Percentiles rank a stretch among this genome's conserved stretches.
Conservation (phyloP, 352 stramenopile genomes). For the Pilasporangium apinafurcum region DNA sequence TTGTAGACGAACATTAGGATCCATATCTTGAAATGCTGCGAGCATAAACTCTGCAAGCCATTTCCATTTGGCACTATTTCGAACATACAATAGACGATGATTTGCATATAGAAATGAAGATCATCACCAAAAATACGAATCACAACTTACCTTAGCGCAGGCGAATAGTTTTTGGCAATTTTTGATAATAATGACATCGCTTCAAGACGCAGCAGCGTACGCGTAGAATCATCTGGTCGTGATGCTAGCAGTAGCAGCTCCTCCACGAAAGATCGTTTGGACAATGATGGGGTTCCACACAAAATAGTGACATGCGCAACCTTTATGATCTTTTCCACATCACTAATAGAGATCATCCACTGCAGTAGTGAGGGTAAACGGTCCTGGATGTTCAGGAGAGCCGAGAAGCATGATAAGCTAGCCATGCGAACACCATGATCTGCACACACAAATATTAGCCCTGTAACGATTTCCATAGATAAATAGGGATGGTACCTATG, state of each 20-base stretch:
- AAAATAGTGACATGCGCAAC: slow-evolving; percentile 59
- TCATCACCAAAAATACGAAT: background rate
- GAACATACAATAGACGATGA: background rate
- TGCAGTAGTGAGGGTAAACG: slow-evolving; percentile 51
- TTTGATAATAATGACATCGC: slow-evolving; percentile 83
- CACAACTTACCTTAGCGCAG: slow-evolving; percentile 35
- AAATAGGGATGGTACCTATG: too few species aligned
- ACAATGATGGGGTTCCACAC: slow-evolving; percentile 49
- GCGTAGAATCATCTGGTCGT: slow-evolving; percentile 42
- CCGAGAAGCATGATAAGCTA: slow-evolving; percentile 73
- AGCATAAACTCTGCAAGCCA: slow-evolving; percentile 73
- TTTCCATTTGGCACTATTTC: slow-evolving; percentile 44
- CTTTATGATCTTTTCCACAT: slow-evolving; percentile 31
- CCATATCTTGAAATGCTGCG: slow-evolving; percentile 74
- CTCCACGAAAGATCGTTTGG: slow-evolving; percentile 64
- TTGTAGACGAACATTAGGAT: slow-evolving; percentile 81
- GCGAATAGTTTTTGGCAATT: slow-evolving; percentile 77
- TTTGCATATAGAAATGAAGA: background rate
- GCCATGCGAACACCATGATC: slow-evolving; percentile 77
- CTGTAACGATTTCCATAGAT: too few species aligned
- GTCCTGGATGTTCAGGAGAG: slow-evolving; percentile 68
- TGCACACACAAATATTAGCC: slow-evolving; percentile 12
- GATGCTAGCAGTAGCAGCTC: slow-evolving; percentile 68
- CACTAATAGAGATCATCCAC: slow-evolving; percentile 62
- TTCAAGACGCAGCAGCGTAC: slow-evolving; percentile 57